Base-by-base conservation (phyloP, 2,329 filamentous ascomycete species). In the Microsporum audouinii region DNA sequence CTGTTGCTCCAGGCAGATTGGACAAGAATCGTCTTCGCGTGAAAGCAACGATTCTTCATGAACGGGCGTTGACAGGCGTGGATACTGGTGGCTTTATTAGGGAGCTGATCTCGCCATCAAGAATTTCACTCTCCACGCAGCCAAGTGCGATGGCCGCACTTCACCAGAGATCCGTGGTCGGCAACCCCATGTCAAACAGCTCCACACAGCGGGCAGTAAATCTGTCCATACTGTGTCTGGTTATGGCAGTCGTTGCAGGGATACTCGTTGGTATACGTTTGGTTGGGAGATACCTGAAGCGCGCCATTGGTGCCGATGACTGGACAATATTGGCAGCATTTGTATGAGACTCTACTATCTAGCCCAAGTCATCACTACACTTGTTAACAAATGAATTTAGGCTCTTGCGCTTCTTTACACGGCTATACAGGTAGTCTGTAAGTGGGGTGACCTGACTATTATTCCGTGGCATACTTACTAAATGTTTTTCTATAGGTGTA, bases 321-420 rank as follows among this genome's bases (percentile, higher is more conserved):
- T 70, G 67, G 65, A 63, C 64, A 5, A 66, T 69, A 29, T 27
- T 69, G 36, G 63, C 63, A 49, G 66, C 66, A 7, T 53, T 68
- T 57, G 65, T 67, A 57, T 12, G 59, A 41, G 7, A 56, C 39
- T 31, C 38, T 23, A 53, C 8, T 34, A 55, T 14, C 33, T 43
- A 7, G 6, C 36, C 31, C 31, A 10, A 1, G 8, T 4, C 6
- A 51, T 12, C 14, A 3, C 10, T 14, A 51, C 51, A 3, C 34
- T 53, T 17, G 1, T 17, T 12, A 49, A 55, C 51, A 4, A 33
- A 49, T 23, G 17, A 12, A 10, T 17, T 29, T 6, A 63, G 62
- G 6, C 56, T 12, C 51, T 56, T 47, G 55, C 59, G 10, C n/a
- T 63, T 5, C 39, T 53, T n/a, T 61, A 59, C 36, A 58, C 59